Conservation (phyloP, 2,329 filamentous ascomycete genomes). For the Alternaria solani region DNA sequence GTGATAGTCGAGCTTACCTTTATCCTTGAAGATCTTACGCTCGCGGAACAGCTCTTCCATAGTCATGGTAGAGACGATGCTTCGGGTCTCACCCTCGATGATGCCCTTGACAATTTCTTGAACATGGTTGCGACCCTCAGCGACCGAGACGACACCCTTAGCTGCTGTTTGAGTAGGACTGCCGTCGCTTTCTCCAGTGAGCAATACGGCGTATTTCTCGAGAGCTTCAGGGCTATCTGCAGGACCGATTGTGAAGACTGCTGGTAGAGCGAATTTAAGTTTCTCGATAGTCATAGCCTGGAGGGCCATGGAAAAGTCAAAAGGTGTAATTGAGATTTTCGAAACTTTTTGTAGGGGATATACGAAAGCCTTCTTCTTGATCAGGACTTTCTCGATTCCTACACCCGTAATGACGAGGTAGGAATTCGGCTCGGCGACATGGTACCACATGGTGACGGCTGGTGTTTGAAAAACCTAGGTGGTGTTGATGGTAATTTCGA, state of each 20-base stretch:
- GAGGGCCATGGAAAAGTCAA: constrained; percentile 82
- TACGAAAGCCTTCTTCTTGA: constrained; percentile 71
- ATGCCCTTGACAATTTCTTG: constrained; percentile 89
- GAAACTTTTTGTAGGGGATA: constrained; percentile 52
- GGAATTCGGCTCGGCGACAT: constrained; percentile 76
- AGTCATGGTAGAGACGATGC: constrained; percentile 86
- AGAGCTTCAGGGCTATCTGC: constrained; percentile 74
- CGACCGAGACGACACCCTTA: constrained; percentile 52
- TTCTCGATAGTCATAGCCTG: constrained; percentile 93
- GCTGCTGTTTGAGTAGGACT: constrained; percentile 45
- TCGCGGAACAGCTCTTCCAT: constrained; percentile 90
- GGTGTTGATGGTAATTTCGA: background rate
- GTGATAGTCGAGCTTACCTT: constrained; percentile 37
- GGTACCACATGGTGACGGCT: constrained; percentile 60
- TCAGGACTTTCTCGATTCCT: constrained; percentile 75
- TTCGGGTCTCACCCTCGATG: constrained; percentile 86
- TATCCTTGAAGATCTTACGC: constrained; percentile 77
- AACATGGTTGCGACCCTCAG: constrained; percentile 69
- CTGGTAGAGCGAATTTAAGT: constrained; percentile 80
- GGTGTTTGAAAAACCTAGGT: background rate
- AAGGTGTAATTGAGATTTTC: constrained; percentile 70
- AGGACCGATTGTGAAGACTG: constrained; percentile 86
- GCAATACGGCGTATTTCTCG: constrained; percentile 81
- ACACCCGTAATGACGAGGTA: constrained; percentile 89
- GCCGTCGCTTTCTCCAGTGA: constrained; percentile 69